Evolutionary conservation across 768 basidiomycete genomes (phyloP).

Genomic region (Hysterangium stoloniferum): DNA sequence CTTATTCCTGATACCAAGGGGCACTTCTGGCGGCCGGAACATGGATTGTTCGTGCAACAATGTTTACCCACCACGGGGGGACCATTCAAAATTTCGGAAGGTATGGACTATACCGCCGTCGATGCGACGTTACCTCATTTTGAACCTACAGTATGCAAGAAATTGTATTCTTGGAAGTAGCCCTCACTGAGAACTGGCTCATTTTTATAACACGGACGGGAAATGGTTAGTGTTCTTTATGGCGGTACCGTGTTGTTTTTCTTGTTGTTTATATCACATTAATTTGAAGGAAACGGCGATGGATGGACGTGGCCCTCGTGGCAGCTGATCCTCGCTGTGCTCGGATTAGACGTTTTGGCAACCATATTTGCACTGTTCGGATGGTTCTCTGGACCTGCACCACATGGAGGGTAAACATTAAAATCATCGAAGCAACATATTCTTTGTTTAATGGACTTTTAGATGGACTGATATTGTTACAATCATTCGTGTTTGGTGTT

Average conservation of each 20-base stretch:
- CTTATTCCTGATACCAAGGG: slow-evolving; percentile 11
- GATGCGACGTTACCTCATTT: slow-evolving; percentile 1
- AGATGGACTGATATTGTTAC: slow-evolving; percentile 33
- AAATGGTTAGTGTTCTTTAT: background rate
- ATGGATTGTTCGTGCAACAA: slow-evolving; percentile 37
- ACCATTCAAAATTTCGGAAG: slow-evolving; percentile 39
- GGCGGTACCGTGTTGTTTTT: too few relatives aligned
- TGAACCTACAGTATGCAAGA: slow-evolving; percentile 28
- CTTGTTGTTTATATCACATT: too few relatives aligned
- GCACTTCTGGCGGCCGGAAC: slow-evolving; percentile 35
- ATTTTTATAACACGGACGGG: slow-evolving; percentile 21
- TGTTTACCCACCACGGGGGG: slow-evolving; percentile 30
- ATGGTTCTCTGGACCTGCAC: slow-evolving; percentile 33
- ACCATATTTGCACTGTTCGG: slow-evolving; percentile 33
- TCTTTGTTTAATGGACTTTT: slow-evolving; percentile 8
- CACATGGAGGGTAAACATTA: slow-evolving; percentile 21
- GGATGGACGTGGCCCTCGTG: slow-evolving; percentile 30
- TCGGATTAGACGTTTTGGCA: slow-evolving; percentile 35
- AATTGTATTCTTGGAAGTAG: slow-evolving; percentile 40
- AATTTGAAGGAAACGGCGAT: slow-evolving; percentile 6
- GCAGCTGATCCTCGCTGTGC: slow-evolving; percentile 33
- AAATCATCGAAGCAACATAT: slow-evolving; percentile 3
- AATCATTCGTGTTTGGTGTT: slow-evolving; percentile 33
- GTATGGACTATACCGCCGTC: slow-evolving; percentile 4
- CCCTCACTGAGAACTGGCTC: slow-evolving; percentile 40